Evolutionary conservation across 2,329 filamentous ascomycete species (phyloP).

Genomic region (Myriosclerotinia duriaeana): DNA sequence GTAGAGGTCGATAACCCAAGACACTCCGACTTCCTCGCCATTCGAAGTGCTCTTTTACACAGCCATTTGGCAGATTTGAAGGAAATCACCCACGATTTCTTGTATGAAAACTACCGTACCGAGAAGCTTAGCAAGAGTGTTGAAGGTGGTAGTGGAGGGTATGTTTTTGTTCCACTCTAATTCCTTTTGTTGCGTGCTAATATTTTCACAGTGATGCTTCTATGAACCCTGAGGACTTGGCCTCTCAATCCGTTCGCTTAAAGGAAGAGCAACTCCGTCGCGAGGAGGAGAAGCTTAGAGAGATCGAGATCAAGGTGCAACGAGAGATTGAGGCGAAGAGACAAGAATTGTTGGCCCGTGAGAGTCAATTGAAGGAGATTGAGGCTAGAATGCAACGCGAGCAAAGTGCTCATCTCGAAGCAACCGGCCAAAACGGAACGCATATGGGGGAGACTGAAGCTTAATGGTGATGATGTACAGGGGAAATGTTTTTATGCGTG

Average conservation of each 20-base stretch:
- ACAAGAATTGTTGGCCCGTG: constrained; percentile 94
- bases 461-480: constrained; percentile 28
- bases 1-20: constrained; percentile 99
- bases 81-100: constrained; percentile 99
- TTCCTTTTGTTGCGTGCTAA: constrained; percentile 40
- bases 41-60: constrained; percentile 93
- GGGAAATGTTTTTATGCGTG: constrained; percentile 24
- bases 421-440: constrained; percentile 36
- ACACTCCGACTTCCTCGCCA: constrained; percentile 97
- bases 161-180: constrained; percentile 49
- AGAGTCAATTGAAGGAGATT: constrained; percentile 98
- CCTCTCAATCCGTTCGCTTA: constrained; percentile 93
- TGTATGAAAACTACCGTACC: constrained; percentile 99
- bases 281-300: constrained; percentile 98
- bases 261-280: constrained; percentile 99
- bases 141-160: constrained; percentile 84
- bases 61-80: constrained; percentile 97
- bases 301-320: constrained; percentile 99
- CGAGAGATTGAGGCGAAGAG: constrained; percentile 99
- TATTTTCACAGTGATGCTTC: constrained; percentile 64
- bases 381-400: constrained; percentile 96
- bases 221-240: constrained; percentile 97
- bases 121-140: constrained; percentile 99
- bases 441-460: constrained; percentile 33
- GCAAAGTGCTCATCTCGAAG: constrained; percentile 54